Evolutionary conservation across 2,329 filamentous ascomycete genomes (phyloP), one percentile per base, ranked within the genome.

Genomic region (Stachybotrys echinatus): DNA sequence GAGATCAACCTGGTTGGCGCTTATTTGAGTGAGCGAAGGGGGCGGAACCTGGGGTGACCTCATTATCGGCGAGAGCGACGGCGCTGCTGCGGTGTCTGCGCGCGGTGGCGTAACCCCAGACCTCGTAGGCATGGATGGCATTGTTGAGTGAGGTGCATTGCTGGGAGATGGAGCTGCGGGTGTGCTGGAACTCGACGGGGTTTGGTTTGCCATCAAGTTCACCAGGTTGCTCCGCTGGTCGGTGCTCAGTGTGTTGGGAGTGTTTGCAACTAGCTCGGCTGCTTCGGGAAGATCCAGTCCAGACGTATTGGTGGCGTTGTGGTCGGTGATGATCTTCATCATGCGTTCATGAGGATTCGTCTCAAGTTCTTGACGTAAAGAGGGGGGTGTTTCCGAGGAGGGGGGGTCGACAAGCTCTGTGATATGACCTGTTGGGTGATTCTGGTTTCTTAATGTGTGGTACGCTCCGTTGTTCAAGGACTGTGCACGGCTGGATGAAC

Each of bases 1-100:
- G 23, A 96, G 80, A 54, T 95, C 88, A 14, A 85, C 76, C 53
- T 87, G 79, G 5, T 87, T 92, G 52, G 80, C 80, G 43, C 77
- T 80, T 54, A 94, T 80, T 38, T 84, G 77, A 47, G 80, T 75
- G 19, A 89, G 71, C 0, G 80, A 79, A 2, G 77, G 75, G 4
- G 70, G 68, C 2, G 67, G 65, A 55, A 76, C 67, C 6, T 65
- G 61, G 4, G 72, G 61, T 21, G 73, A 69, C 6, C 70, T 67
- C 52, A 83, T 68, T 48, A 74, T 72, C 0, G 79, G 75, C 2
- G 79, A 79, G n/a, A 79, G 64, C 3, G 74, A 74, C 7, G 66
- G 60, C 57, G 62, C 50, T 54, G 64, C 47, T 53, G 61, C 48
- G 45, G 52, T 31, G 45, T 65, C 52, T 20, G 52, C 34, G 6